phyloP scores from a whole-genome alignment of 2,329 filamentous ascomycete species.

The Coniochaeta sp. region DNA sequence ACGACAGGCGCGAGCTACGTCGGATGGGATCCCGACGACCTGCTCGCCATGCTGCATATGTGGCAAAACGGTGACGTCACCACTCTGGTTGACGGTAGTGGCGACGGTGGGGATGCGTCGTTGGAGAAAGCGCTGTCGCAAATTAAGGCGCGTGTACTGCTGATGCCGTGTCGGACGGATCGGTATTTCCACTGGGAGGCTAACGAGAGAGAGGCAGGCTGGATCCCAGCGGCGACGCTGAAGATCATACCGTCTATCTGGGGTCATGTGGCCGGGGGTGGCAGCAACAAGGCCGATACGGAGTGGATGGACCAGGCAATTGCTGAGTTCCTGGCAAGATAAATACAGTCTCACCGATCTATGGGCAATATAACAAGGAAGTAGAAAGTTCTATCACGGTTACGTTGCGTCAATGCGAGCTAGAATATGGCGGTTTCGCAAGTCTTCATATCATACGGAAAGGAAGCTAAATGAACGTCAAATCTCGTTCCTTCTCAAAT shows the following conservation, averaged over 20 bases:
- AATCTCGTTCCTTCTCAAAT: conserved; percentile 13
- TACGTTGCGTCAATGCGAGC: background rate
- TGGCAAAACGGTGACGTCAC: conserved; percentile 34
- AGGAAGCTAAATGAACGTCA: background rate
- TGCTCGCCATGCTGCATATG: conserved; percentile 31
- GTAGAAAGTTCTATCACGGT: background rate
- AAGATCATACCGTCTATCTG: conserved; percentile 26
- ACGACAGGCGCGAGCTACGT: conserved; percentile 22
- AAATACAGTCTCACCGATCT: background rate
- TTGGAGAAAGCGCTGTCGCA: conserved; percentile 47
- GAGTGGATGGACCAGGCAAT: conserved; percentile 24
- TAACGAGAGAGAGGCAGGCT: conserved; percentile 21
- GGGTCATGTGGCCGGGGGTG: conserved; percentile 27
- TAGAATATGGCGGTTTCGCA: background rate
- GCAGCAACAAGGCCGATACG: conserved; percentile 18
- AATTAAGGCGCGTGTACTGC: conserved; percentile 54
- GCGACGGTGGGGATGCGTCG: conserved; percentile 10
- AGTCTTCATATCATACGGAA: background rate
- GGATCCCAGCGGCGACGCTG: conserved; percentile 19
- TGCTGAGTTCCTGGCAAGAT: conserved; percentile 14
- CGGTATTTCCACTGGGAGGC: conserved; percentile 51
- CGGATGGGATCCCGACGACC: conserved; percentile 34
- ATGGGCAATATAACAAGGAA: background rate
- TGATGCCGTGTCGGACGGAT: conserved; percentile 56
- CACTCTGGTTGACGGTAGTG: conserved; percentile 1